Evolutionary conservation across 352 stramenopile genomes (phyloP).

Genomic region (Lagenidium giganteum): DNA sequence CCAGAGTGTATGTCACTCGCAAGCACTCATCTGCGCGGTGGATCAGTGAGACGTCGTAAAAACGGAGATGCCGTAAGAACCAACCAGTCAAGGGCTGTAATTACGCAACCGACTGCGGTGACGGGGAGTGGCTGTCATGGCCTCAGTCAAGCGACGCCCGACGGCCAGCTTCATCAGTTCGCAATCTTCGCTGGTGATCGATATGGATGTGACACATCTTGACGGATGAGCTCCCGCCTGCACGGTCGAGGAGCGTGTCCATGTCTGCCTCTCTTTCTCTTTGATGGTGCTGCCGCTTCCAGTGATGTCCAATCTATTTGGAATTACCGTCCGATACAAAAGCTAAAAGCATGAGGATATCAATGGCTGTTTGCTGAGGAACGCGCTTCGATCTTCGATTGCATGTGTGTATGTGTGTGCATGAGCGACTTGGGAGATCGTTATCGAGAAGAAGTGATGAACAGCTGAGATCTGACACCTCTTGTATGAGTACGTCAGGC

Average conservation of each 20-base stretch:
- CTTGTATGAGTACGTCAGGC: slow-evolving; percentile 81
- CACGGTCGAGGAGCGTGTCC: too few species aligned
- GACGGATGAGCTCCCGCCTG: not conserved
- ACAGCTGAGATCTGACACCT: slow-evolving; percentile 90
- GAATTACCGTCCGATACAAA: slow-evolving; percentile 90
- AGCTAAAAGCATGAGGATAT: slow-evolving; percentile 58
- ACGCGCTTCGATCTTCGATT: slow-evolving; percentile 17
- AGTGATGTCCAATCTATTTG: slow-evolving; percentile 82
- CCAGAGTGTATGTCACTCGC: too few species aligned
- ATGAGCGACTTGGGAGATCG: slow-evolving; percentile 6
- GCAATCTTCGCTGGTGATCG: not conserved
- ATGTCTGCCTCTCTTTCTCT: not conserved
- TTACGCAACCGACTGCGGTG: too few species aligned
- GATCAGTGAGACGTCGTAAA: too few species aligned
- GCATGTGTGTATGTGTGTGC: slow-evolving; percentile 6
- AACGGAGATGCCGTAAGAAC: too few species aligned
- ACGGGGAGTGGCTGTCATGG: slow-evolving; percentile 7
- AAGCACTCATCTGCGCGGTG: too few species aligned
- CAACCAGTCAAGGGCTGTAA: too few species aligned
- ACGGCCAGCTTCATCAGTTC: not conserved
- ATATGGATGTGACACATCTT: not conserved
- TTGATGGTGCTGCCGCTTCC: slow-evolving; percentile 26
- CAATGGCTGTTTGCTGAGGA: slow-evolving; percentile 89
- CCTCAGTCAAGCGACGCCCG: not conserved
- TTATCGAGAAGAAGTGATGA: slow-evolving; percentile 60